Evolutionary conservation across 192 early-diverging fungal species (phyloP), one percentile per base, ranked within the genome.

Genomic region (Linnemannia zychae): DNA sequence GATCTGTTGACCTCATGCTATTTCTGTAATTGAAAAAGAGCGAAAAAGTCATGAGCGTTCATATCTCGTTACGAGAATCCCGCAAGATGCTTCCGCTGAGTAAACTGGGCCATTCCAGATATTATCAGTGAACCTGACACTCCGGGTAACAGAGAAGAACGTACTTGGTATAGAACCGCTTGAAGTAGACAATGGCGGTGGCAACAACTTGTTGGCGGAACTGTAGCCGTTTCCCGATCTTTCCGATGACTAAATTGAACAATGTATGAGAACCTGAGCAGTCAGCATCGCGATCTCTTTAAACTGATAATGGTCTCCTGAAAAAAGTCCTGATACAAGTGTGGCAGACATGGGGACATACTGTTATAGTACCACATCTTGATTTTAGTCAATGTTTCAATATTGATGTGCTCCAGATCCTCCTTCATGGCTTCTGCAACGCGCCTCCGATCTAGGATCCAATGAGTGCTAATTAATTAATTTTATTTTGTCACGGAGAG

Each of bases 121-220:
- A 24, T 11, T 15, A 63, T 2, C 28, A 63, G n/a, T 71, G 36
- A 15, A 50, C 7, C 16, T 18, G 38, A 49, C 9, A 18, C 7
- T 18, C 36, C 6, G 7, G 6, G 28, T 36, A 33, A 53, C 57
- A 34, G 9, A 52, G 50, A 4, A 60, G n/a, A 34, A 70, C 74
- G 20, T 91, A 95, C 95, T 93, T 96, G 84, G 93, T 92, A 85
- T 96, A 97, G 82, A 97, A 98, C 24, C 97, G 90, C 86, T 96
- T 96, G 67, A 98, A 97, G 73, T 97, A 98, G 4, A 96, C 93
- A 47, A 93, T 81, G 4, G 96, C 96, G 15, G 97, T 96, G 0
- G 96, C 95, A 7, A 97, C 88, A 33, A 96, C 95, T 47, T 95
- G 94, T 81, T 98, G 97, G 67, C 94, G 85, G 37, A 94, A 78